phyloP scores from a whole-genome alignment of 495 filamentous ascomycete species.

The Cercophora samala region DNA sequence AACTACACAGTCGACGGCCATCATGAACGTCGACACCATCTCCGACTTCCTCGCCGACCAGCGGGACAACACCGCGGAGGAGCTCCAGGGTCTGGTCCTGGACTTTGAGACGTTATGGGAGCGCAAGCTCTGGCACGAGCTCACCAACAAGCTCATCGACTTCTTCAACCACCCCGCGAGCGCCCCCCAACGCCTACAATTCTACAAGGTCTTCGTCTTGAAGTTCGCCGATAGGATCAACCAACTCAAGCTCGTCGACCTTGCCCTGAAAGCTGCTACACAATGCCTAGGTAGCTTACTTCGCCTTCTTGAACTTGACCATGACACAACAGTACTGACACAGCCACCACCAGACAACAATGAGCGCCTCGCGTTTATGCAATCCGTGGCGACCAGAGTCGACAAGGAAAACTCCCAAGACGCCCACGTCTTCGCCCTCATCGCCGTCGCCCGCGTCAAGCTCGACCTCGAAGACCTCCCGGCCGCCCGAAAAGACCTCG shows the following conservation, averaged over 20 bases:
- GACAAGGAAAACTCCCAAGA: conserved; percentile 92
- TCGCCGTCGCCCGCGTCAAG: conserved; percentile 86
- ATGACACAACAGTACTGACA: neutral
- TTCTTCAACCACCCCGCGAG: conserved; percentile 84
- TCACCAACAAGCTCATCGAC: conserved; percentile 81
- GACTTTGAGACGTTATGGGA: conserved; percentile 98
- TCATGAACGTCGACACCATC: conserved; percentile 82
- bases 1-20: conserved; percentile 9
- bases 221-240: conserved; percentile 98
- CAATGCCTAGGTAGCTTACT: conserved; percentile 70
- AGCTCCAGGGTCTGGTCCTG: conserved; percentile 82
- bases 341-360: conserved; percentile 60
- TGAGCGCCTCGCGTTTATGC: conserved; percentile 84
- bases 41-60: conserved; percentile 87
- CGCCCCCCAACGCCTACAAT: conserved; percentile 73
- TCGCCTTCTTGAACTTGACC: conserved; percentile 11
- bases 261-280: conserved; percentile 80
- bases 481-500: conserved; percentile 78
- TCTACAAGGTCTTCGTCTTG: conserved; percentile 93
- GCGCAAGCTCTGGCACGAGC: conserved; percentile 98
- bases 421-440: conserved; percentile 89
- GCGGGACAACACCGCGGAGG: conserved; percentile 78
- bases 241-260: conserved; percentile 89
- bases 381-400: conserved; percentile 78
- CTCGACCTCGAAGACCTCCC: conserved; percentile 70